phyloP scores from a whole-genome alignment of 2,329 filamentous ascomycete genomes.

The Aspergillus puulaauensis region DNA sequence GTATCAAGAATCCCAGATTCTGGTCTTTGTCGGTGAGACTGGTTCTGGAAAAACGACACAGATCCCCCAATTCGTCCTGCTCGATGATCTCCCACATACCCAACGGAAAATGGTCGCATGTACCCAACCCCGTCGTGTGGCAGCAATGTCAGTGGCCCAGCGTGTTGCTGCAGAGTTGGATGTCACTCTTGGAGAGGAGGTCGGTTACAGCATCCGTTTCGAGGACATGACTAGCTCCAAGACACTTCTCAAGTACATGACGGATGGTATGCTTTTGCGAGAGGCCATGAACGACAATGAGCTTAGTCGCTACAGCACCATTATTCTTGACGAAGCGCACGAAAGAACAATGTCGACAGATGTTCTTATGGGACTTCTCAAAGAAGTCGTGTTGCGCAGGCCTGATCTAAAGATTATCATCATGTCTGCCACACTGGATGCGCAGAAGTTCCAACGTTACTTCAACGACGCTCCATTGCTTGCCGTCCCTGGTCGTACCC shows the following conservation, averaged over 20 bases:
- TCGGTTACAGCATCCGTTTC: slow-evolving; percentile 98
- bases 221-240: slow-evolving; percentile 88
- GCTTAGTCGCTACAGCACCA: slow-evolving; percentile 89
- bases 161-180: slow-evolving; percentile 98
- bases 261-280: slow-evolving; percentile 94
- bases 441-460: slow-evolving; percentile 96
- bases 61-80: slow-evolving; percentile 97
- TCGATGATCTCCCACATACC: slow-evolving; percentile 87
- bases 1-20: slow-evolving; percentile 91
- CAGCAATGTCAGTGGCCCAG: slow-evolving; percentile 97
- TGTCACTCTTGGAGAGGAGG: slow-evolving; percentile 86
- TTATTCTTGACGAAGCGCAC: slow-evolving; percentile 98
- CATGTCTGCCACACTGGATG: slow-evolving; percentile 97
- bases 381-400: slow-evolving; percentile 78
- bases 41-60: slow-evolving; percentile 99
- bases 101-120: slow-evolving; percentile 90
- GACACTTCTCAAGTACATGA: slow-evolving; percentile 99
- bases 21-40: slow-evolving; percentile 98
- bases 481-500: slow-evolving; percentile 89
- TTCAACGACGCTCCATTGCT: slow-evolving; percentile 93
- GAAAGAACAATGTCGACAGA: slow-evolving; percentile 96
- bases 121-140: slow-evolving; percentile 95
- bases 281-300: slow-evolving; percentile 97
- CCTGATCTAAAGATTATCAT: slow-evolving; percentile 96
- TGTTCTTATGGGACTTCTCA: slow-evolving; percentile 93